phyloP scores from a whole-genome alignment of 768 basidiomycete species.

The Hygrocybe coccinea region DNA sequence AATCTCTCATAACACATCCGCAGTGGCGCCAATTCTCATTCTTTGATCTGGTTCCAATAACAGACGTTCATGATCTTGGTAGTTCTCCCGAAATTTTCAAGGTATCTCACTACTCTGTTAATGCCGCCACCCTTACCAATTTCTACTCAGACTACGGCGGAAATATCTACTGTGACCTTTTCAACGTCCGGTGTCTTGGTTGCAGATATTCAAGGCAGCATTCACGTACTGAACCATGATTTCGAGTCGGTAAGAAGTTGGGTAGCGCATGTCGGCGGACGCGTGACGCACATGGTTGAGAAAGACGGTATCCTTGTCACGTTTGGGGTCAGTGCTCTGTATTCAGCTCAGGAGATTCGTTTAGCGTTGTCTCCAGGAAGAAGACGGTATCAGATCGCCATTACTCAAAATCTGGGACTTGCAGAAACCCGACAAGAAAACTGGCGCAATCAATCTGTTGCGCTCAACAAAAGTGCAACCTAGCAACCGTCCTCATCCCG shows the following conservation, averaged over 20 bases:
- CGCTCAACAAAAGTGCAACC: slow-evolving; percentile 75
- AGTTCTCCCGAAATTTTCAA: slow-evolving; percentile 76
- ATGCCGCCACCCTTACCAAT: neutral
- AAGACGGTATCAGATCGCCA: slow-evolving; percentile 60
- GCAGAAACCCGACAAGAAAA: slow-evolving; percentile 61
- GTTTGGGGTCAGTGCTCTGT: slow-evolving; percentile 64
- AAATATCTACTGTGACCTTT: slow-evolving; percentile 65
- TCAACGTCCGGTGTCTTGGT: slow-evolving; percentile 67
- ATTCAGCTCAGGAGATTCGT: slow-evolving; percentile 2
- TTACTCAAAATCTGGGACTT: slow-evolving; percentile 89
- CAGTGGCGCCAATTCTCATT: slow-evolving; percentile 90
- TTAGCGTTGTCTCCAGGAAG: slow-evolving; percentile 51
- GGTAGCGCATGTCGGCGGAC: slow-evolving; percentile 73
- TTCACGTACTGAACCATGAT: slow-evolving; percentile 69
- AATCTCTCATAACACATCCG: too few species aligned
- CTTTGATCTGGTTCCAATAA: slow-evolving; percentile 75
- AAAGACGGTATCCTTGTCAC: slow-evolving; percentile 78
- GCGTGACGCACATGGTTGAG: slow-evolving; percentile 86
- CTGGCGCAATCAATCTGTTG: slow-evolving; percentile 55
- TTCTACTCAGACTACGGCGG: slow-evolving; percentile 47
- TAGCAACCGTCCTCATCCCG: slow-evolving; percentile 74
- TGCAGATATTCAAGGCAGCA: slow-evolving; percentile 81
- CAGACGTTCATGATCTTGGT: slow-evolving; percentile 72
- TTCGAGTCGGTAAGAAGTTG: slow-evolving; percentile 71
- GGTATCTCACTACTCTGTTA: slow-evolving; percentile 32